Percentiles rank a stretch among this genome's conserved stretches.
Conservation (phyloP, 139 green algal species). For the Mychonastes homosphaera region DNA sequence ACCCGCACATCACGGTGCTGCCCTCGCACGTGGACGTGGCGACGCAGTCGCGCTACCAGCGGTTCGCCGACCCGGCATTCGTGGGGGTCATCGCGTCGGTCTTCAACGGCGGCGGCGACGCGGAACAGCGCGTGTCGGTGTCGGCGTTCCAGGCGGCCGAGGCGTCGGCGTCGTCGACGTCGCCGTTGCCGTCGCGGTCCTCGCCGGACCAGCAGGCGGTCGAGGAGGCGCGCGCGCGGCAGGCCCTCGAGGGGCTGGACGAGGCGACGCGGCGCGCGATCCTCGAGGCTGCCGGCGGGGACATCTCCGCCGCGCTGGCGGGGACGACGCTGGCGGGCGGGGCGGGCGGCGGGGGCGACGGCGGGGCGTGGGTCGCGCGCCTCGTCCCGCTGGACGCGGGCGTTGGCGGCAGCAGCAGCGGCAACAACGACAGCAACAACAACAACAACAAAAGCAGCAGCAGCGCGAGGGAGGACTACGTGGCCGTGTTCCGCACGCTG, state of each 20-base stretch:
- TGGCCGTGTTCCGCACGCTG: constrained; percentile 6
- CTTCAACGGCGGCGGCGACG: constrained; percentile 55
- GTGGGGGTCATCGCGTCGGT: constrained; percentile 68
- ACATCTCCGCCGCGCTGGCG: not conserved
- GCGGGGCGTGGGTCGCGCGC: too few species aligned
- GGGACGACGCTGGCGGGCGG: too few species aligned
- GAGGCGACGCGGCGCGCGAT: too few species aligned
- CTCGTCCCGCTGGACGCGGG: too few species aligned
- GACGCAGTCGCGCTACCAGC: constrained; percentile 64
- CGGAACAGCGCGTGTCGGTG: not conserved
- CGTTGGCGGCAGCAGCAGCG: too few species aligned
- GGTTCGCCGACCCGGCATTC: constrained; percentile 62
- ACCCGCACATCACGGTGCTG: constrained; percentile 80
- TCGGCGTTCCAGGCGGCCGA: not conserved
- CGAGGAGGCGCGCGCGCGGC: not conserved
- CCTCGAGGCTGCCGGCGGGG: constrained; percentile 10
- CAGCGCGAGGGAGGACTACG: too few species aligned
- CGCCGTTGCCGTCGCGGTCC: constrained; percentile 1
- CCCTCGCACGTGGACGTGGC: constrained; percentile 65
- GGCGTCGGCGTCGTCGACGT: too few species aligned
- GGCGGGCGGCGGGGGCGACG: too few species aligned
- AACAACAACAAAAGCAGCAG: not conserved
- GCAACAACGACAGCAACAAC: not conserved
- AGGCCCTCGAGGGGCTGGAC: too few species aligned
- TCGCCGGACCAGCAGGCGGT: not conserved